Percentiles rank a stretch among this genome's conserved stretches.
These are phyloP conservation scores for Pyracantha coccinea DNA, from an alignment of 331 rosid genomes.

Conservation along the genomic window DNA sequence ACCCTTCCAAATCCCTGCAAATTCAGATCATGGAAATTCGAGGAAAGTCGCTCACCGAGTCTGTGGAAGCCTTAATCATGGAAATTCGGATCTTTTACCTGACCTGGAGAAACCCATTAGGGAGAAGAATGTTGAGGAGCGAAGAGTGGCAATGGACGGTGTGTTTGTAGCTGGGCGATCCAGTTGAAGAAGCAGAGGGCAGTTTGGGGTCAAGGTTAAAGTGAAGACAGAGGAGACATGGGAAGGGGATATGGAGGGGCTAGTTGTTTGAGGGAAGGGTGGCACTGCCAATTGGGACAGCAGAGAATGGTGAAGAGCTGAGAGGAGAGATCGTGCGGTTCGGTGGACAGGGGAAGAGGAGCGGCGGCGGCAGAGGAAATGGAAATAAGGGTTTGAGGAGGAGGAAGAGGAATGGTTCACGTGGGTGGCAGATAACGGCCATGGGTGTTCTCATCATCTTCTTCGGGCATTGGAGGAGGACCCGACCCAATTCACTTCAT, in stretches of 20 bases:
- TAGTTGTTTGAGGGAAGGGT: slow-evolving; percentile 3
- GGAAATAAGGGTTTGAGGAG: neutral
- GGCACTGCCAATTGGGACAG: slow-evolving; percentile 18
- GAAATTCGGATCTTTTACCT: slow-evolving; percentile 6
- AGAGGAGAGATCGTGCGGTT: neutral
- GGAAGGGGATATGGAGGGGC: slow-evolving; percentile 17
- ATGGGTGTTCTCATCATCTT: neutral
- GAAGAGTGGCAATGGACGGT: neutral
- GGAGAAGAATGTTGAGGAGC: slow-evolving; percentile 3
- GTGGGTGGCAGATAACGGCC: neutral
- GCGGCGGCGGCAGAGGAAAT: neutral
- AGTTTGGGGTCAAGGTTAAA: slow-evolving; percentile 7
- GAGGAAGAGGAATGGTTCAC: neutral
- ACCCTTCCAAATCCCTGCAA: neutral
- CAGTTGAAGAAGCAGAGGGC: slow-evolving; percentile 15
- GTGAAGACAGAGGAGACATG: slow-evolving; percentile 4
- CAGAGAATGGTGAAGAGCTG: slow-evolving; percentile 11
- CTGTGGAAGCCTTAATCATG: slow-evolving; percentile 5
- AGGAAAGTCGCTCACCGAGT: neutral
- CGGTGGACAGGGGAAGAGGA: neutral
- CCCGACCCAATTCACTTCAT: neutral
- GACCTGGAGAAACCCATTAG: neutral
- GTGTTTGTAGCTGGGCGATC: slow-evolving; percentile 9
- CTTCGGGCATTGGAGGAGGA: slow-evolving; percentile 1
- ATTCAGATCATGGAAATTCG: neutral